Percentiles rank a stretch among this genome's conserved stretches.
Conservation (phyloP, 2,329 filamentous ascomycete genomes). For the Pseudogymnoascus sp. region DNA sequence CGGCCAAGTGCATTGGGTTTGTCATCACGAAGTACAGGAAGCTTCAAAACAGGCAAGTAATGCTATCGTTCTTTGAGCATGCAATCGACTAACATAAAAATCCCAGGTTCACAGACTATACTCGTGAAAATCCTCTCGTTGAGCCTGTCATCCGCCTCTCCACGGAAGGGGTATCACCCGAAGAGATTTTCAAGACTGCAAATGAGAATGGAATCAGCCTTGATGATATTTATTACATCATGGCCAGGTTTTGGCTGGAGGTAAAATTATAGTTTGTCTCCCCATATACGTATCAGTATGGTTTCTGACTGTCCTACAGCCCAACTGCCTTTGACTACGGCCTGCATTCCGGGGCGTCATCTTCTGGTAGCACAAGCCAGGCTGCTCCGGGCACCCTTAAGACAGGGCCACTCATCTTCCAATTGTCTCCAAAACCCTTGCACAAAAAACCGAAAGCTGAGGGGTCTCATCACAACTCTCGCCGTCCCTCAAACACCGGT, state of each 20-base stretch:
- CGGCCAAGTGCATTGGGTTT: not conserved
- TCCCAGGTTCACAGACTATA: not conserved
- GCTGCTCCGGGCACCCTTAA: not conserved
- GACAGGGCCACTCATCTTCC: not conserved
- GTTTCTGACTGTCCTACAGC: not conserved
- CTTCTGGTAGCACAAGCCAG: not conserved
- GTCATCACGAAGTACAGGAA: not conserved
- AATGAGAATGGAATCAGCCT: not conserved
- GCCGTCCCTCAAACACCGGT: not conserved
- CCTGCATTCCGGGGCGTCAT: not conserved
- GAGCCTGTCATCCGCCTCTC: not conserved
- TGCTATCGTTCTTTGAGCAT: not conserved
- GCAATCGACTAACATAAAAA: not conserved
- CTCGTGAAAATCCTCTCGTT: not conserved
- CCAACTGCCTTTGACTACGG: not conserved
- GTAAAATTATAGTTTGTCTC: not conserved
- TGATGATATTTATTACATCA: conserved; percentile 3
- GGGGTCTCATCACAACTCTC: not conserved
- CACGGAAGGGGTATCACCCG: not conserved
- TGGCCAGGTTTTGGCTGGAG: conserved; percentile 1
- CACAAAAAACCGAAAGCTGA: not conserved
- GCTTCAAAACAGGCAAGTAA: not conserved
- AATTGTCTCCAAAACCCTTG: not conserved
- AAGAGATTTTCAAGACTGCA: not conserved
- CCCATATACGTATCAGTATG: not conserved